Percentiles rank a stretch among this genome's conserved stretches.
phyloP scores from a whole-genome alignment of 441 rosid species.

The Eruca vesicaria region DNA sequence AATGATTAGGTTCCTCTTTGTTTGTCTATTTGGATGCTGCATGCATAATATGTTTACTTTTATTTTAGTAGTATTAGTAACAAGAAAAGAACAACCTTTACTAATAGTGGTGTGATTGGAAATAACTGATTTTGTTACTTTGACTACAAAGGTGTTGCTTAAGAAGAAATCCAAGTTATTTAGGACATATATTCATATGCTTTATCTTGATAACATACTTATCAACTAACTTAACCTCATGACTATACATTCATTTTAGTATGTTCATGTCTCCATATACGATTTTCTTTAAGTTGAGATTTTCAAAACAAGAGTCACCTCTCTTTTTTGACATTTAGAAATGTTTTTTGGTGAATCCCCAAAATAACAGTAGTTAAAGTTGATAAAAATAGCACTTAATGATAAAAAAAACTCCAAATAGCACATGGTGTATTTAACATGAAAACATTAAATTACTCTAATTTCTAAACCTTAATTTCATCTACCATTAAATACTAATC shows the following conservation, averaged over 20 bases:
- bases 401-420: no score
- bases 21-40: background rate
- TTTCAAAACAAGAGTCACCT: background rate
- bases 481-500: no score
- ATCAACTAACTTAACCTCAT: slow-evolving; percentile 32
- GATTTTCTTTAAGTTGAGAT: slow-evolving; percentile 10
- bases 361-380: no score
- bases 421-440: no score
- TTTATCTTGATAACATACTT: slow-evolving; percentile 15
- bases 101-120: background rate
- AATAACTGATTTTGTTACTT: background rate
- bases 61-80: background rate
- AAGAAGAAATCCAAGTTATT: slow-evolving; percentile 21
- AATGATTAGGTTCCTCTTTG: background rate
- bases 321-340: background rate
- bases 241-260: background rate
- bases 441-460: no score
- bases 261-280: background rate
- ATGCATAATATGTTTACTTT: background rate
- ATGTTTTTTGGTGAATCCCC: background rate
- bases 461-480: no score
- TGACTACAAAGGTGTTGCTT: slow-evolving; percentile 8
- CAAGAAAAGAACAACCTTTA: background rate
- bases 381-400: no score
- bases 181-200: slow-evolving; percentile 1